Evolutionary conservation across 2,329 filamentous ascomycete genomes (phyloP), one percentile per base, ranked within the genome.

Genomic region (Ceratocystis destructans): DNA sequence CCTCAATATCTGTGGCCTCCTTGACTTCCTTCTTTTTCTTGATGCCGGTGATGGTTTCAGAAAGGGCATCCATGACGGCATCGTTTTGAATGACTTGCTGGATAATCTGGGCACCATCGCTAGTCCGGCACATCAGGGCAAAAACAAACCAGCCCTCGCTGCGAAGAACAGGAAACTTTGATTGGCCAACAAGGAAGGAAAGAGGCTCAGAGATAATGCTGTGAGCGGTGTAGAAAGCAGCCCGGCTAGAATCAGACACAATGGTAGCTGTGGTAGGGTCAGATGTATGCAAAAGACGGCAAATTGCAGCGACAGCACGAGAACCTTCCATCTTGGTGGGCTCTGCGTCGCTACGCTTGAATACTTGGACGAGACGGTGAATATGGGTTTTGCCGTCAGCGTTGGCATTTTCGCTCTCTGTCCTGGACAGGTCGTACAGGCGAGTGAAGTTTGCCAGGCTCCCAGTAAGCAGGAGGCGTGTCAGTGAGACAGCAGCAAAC

Each of bases 121-220:
- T 66, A 1, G 79, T 78, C 33, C 82, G 78, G 50, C 79, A 79
- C 78, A 86, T 82, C 44, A 87, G 77, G 1, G 84, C 84, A 64
- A 85, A 77, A 5, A 84, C 79, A 69, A 87, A 86, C 79, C 83
- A 83, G 2, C 80, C 78, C 71, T 87, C 84, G 48, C 82, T 84
- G 20, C 82, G 78, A 1, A 87, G 75, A 1, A 80, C 76, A 0
- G 83, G 81, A 77, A 83, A 87, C 69, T 83, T 84, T 2, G 73
- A 74, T 71, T 87, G 84, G 1, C 76, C 79, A 28, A 84, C 75
- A 31, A 87, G 77, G 70, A 79, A 82, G 0, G 77, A 71, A 5
- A 87, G 75, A 0, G 78, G 74, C 6, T 74, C 71, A 15, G 73
- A 70, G 12, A 84, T 72, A 22, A 75, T 69, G 2, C 70, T 68